These are phyloP conservation scores for Cyclotella atomus DNA, from an alignment of 108 stramenopile genomes.

Conservation along the genomic window DNA sequence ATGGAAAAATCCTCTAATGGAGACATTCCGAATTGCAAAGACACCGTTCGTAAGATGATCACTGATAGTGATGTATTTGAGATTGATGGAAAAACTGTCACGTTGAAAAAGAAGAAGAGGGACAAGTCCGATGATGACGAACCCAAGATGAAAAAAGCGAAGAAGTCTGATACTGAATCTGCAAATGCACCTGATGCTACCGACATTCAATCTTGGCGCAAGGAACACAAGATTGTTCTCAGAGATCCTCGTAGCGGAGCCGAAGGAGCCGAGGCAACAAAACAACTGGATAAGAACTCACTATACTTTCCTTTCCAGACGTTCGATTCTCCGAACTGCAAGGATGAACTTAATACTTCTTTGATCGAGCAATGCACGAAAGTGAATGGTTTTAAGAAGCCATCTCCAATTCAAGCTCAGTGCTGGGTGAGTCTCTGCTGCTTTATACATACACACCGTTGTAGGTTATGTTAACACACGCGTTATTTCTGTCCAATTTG, in stretches of 20 bases:
- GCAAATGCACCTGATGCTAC: constrained; percentile 18
- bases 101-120: constrained; percentile 50
- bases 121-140: constrained; percentile 35
- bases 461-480: background rate
- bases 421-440: constrained; percentile 75
- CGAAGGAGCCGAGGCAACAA: constrained; percentile 55
- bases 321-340: constrained; percentile 68
- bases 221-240: constrained; percentile 85
- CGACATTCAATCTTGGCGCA: constrained; percentile 70
- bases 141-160: constrained; percentile 62
- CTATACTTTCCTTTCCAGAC: constrained; percentile 66
- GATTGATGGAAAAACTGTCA: constrained; percentile 70
- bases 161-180: constrained; percentile 32
- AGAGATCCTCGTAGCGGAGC: constrained; percentile 65
- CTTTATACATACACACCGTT: background rate
- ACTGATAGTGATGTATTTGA: constrained; percentile 59
- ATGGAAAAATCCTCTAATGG: constrained; percentile 54
- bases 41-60: constrained; percentile 61
- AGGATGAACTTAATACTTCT: constrained; percentile 41
- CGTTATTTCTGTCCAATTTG: background rate
- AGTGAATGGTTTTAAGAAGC: constrained; percentile 81
- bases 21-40: constrained; percentile 43
- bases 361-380: constrained; percentile 79
- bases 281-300: constrained; percentile 38
- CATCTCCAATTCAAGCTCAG: constrained; percentile 97